A percentile compares a stretch with the other conserved stretches of the same genome.
Conservation (phyloP, 495 filamentous ascomycete species). For the Penicillium coprophilum region DNA sequence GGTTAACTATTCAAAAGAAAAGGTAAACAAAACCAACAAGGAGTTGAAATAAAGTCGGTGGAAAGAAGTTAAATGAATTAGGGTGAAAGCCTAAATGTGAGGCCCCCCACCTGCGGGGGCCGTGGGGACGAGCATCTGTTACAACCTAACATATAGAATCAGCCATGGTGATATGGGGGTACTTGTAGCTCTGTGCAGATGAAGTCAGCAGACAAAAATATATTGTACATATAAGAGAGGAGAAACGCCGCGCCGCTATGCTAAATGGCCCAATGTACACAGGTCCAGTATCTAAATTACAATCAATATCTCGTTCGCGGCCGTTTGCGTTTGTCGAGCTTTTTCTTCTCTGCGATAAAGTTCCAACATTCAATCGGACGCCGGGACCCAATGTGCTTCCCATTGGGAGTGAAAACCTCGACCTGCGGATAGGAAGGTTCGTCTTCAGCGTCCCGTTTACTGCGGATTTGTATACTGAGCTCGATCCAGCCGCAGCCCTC, state of each 20-base stretch:
- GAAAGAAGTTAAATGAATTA: neutral
- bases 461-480: constrained; percentile 75
- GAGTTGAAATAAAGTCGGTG: neutral
- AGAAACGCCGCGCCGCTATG: constrained; percentile 14
- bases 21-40: neutral
- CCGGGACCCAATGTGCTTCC: constrained; percentile 68
- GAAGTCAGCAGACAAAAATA: neutral
- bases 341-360: constrained; percentile 37
- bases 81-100: neutral
- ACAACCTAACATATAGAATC: neutral
- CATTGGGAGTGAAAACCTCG: constrained; percentile 83
- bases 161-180: too few relatives aligned
- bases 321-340: constrained; percentile 35
- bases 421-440: constrained; percentile 58
- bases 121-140: neutral
- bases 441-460: constrained; percentile 36
- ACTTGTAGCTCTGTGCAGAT: neutral
- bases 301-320: constrained; percentile 20
- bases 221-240: constrained; percentile 7
- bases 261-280: constrained; percentile 9
- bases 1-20: neutral
- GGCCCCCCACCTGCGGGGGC: constrained; percentile 6
- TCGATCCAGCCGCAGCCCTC: constrained; percentile 95
- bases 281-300: constrained; percentile 3
- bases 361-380: constrained; percentile 72